Base-by-base conservation (phyloP, 768 basidiomycete species). In the Clavaria fumosa region DNA sequence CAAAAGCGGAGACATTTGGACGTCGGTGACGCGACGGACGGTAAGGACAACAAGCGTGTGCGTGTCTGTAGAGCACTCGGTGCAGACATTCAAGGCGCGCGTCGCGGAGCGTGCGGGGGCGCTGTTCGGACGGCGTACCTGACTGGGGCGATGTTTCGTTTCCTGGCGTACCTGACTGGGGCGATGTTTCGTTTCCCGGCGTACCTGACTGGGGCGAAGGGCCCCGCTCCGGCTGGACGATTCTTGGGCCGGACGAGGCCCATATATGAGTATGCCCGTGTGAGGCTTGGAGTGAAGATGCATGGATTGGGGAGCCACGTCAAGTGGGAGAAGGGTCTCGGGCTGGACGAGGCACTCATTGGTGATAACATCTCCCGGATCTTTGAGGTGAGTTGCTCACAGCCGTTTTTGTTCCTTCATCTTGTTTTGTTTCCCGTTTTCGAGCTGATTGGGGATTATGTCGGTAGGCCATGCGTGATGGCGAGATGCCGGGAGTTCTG, bases 181-280 rank as follows among this genome's bases (percentile, higher is more conserved):
- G n/a, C n/a, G n/a, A n/a, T n/a, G n/a, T n/a, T n/a, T n/a, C n/a
- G n/a, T n/a, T n/a, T n/a, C n/a, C n/a, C n/a, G n/a, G 64, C 71
- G 34, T 80, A 75, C 50, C 61, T 81, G 5, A 63, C 63, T 19
- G 78, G 76, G 20, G 61, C 50, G 28, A 62, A 66, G 9, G 81
- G 79, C 2, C 50, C 59, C 5, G 66, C 79, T 4, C 84, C 85
- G 1, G 84, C 86, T 1, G 71, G 74, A 43, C 48, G 49, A 7
- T 73, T 64, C 55, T 64, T 91, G 40, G 73, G 72, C 50, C 69
- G 68, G 51, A 84, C 83, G 3, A 66, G 72, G 7, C 60, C 71
- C 4, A 53, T 89, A 17, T 91, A 91, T 54, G 75, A 81, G 52
- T 90, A 75, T 44, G 70, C 90, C 4, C 66, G 86, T 23, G 41